Percentiles rank a stretch among this genome's conserved stretches.
Conservation (phyloP, 1,284 basidiomycete genomes). For the Peniophora sp. region DNA sequence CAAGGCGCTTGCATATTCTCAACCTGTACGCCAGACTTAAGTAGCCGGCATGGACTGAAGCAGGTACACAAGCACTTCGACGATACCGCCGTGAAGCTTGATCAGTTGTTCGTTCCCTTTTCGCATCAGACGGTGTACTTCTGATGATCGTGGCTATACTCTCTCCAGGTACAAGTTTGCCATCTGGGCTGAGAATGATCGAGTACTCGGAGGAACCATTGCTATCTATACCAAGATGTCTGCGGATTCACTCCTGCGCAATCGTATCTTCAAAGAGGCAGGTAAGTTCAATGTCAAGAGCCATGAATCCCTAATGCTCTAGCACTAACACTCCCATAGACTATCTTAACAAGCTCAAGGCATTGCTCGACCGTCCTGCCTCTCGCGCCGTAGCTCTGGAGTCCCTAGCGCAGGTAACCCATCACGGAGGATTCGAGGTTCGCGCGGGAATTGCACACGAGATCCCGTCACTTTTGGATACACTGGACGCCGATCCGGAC, state of each 20-base stretch:
- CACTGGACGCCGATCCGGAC: constrained; percentile 40
- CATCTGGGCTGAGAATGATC: background rate
- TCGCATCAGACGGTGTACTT: too few species aligned
- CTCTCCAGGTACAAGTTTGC: constrained; percentile 1
- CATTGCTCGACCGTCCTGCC: constrained; percentile 37
- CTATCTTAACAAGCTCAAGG: constrained; percentile 43
- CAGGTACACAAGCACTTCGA: constrained; percentile 51
- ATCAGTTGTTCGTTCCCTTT: constrained; percentile 16
- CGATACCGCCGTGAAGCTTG: constrained; percentile 38
- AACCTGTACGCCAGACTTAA: constrained; percentile 34
- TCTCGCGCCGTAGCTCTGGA: constrained; percentile 46
- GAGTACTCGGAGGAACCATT: constrained; percentile 37
- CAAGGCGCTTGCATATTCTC: background rate
- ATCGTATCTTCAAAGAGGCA: constrained; percentile 46
- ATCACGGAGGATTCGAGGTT: constrained; percentile 46
- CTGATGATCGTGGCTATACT: too few species aligned
- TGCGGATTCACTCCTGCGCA: constrained; percentile 45
- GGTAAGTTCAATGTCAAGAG: constrained; percentile 20
- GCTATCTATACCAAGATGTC: constrained; percentile 60
- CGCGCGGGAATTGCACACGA: constrained; percentile 43
- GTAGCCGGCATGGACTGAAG: constrained; percentile 48
- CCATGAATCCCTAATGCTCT: background rate
- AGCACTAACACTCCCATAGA: constrained; percentile 24
- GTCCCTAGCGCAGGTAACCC: constrained; percentile 49
- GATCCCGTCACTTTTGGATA: constrained; percentile 28